Evolutionary conservation across 2,329 filamentous ascomycete genomes (phyloP), one percentile per base, ranked within the genome.

Genomic region (Apiospora koreana): DNA sequence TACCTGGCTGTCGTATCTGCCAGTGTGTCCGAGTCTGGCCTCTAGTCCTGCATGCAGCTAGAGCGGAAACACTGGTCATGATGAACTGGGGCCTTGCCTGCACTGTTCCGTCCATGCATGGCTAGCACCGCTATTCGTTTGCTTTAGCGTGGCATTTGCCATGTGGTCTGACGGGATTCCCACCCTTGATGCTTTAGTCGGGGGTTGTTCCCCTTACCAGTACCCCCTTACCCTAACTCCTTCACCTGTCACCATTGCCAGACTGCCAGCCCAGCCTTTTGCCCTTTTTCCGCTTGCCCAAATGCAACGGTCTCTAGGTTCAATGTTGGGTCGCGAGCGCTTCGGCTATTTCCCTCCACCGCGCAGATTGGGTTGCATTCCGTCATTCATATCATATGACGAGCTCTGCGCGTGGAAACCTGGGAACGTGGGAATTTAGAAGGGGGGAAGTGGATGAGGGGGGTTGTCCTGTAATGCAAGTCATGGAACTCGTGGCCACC

Each of bases 131-230:
- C 54, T 62, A 18, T 62, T 62, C 31, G 54, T 23, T 62, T 62
- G 31, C 54, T n/a, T 38, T 62, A 62, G 54, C 54, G 54, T 62
- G 54, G 54, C 18, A 38, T 62, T 62, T 62, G 54, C 54, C 54
- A 62, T 62, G 54, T 62, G 54, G 54, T 62, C 54, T 62, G 54
- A 62, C 54, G 54, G 54, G 54, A 62, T 62, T 38, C 54, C 54
- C 31, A 58, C 50, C 50, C 18, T 31, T 8, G 28, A 5, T 58
- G 50, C 50, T 21, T 16, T 58, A 35, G 28, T 35, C 28, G 50
- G 50, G 50, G 8, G 10, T 35, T 31, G 21, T 25, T 54, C 46
- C 9, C 23, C n/a, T 23, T 14, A 25, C n/a, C 23, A 25, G n/a
- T 14, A 46, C 45, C 45, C 6, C 45, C 10, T 46, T 21, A 18